Evolutionary conservation across 1,139 yeast species (phyloP).

Genomic region (Pichia sp.): DNA sequence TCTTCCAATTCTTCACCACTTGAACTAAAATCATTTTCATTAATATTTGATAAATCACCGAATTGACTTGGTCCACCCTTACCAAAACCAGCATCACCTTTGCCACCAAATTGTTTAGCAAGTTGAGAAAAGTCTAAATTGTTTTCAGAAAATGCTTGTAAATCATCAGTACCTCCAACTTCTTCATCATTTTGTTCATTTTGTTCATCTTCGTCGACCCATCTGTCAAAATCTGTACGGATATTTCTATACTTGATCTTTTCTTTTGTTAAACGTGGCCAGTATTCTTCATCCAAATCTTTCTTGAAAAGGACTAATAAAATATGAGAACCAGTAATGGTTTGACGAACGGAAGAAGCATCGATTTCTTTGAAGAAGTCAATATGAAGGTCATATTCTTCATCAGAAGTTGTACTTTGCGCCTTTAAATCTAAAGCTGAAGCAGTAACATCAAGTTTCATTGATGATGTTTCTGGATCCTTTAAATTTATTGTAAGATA

Average conservation of each 20-base stretch:
- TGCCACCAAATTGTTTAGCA: conserved; percentile 24
- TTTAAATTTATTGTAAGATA: conserved; percentile 69
- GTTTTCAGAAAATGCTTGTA: conserved; percentile 18
- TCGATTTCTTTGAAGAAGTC: conserved; percentile 73
- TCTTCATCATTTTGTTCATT: conserved; percentile 49
- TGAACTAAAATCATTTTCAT: conserved; percentile 23
- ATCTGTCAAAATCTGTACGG: conserved; percentile 92
- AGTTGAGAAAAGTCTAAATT: conserved; percentile 25
- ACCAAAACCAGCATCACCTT: conserved; percentile 12
- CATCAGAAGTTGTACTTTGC: conserved; percentile 49
- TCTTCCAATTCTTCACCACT: conserved; percentile 28
- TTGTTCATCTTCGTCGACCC: conserved; percentile 96
- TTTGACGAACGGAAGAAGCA: conserved; percentile 53
- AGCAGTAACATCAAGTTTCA: conserved; percentile 53
- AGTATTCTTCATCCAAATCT: conserved; percentile 57
- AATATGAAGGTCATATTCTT: conserved; percentile 52
- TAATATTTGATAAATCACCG: conserved; percentile 13
- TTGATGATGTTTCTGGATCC: conserved; percentile 43
- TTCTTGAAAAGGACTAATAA: conserved; percentile 69
- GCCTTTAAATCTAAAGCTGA: conserved; percentile 44
- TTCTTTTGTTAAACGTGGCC: conserved; percentile 87
- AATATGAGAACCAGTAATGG: conserved; percentile 67
- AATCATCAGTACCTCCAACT: conserved; percentile 27
- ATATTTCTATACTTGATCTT: conserved; percentile 65
- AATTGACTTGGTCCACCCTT: conserved; percentile 14